Base-by-base conservation (phyloP, 2,329 filamentous ascomycete genomes). In the Cordyceps javanica region DNA sequence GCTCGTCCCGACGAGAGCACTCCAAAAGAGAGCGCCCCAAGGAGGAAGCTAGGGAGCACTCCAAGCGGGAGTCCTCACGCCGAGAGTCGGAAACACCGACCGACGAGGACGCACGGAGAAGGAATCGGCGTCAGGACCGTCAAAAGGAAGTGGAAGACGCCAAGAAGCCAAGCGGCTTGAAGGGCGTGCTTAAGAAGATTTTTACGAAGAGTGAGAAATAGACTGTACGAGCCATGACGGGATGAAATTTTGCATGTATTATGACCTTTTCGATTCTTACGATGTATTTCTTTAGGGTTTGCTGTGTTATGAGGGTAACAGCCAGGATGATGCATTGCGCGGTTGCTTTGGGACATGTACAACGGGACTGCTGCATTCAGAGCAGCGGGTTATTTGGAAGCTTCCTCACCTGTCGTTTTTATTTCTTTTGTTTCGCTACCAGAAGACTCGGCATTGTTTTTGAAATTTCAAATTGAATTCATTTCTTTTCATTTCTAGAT, bases 61-160 rank as follows among this genome's bases (percentile, higher is more conserved):
- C 49, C 16, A 58, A 42, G 19, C 13, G 32, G 13, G 49, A 53
- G 1, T 42, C 45, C 1, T 38, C 30, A 11, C 23, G 19, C 7
- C 23, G 41, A 13, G 46, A 58, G 21, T 48, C 42, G 3, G 45
- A 32, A 5, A 6, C n/a, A 3, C 39, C 41, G 5, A 23, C 36
- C 1, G 56, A 58, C 16, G 51, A 57, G 13, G 66, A 72, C 60
- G 66, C 62, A 16, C 71, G 67, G 23, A 67, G 66, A 44, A 70
- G 67, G 61, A 73, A 69, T 41, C 69, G 71, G 50, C 66, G 67
- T 23, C 60, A 67, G 46, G 65, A 69, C 61, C 62, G 69, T 58
- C 66, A 67, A 62, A 71, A 62, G 60, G 70, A 64, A 63, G 38
- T 58, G 59, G 67, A 71, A 59, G 61, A 67, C 34, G 61, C 68